Conservation (phyloP, 2,329 filamentous ascomycete species). For the Colletotrichum paranaense region DNA sequence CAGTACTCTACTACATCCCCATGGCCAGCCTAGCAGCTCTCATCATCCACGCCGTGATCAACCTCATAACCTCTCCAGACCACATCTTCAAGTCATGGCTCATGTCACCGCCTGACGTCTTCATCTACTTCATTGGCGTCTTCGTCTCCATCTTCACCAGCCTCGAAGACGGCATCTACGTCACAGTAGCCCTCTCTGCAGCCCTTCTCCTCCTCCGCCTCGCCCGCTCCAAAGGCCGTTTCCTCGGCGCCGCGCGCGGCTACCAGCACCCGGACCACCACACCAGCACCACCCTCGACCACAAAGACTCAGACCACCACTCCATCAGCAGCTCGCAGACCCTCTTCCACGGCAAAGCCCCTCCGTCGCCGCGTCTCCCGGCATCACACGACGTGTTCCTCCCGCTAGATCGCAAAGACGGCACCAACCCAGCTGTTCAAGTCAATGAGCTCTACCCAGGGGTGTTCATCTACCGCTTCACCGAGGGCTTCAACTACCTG, state of each 20-base stretch:
- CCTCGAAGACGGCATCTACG: conserved; percentile 63
- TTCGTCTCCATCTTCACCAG: conserved; percentile 61
- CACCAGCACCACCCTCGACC: conserved; percentile 33
- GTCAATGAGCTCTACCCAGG: conserved; percentile 62
- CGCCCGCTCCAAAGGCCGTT: conserved; percentile 56
- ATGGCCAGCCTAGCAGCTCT: conserved; percentile 78
- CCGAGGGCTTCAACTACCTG: conserved; percentile 67
- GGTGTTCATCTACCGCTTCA: conserved; percentile 66
- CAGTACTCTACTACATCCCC: conserved; percentile 85
- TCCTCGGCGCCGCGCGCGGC: conserved; percentile 52
- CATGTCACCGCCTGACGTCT: conserved; percentile 77
- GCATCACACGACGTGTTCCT: conserved; percentile 51
- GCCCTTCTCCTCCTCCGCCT: conserved; percentile 57
- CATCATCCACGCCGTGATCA: conserved; percentile 86
- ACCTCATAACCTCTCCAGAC: conserved; percentile 79
- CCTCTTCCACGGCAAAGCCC: neutral
- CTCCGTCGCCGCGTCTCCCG: neutral
- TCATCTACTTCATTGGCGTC: conserved; percentile 81
- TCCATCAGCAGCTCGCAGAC: conserved; percentile 27
- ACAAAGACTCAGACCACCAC: neutral
- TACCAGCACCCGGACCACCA: conserved; percentile 30
- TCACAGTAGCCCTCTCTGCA: conserved; percentile 55
- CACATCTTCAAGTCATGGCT: conserved; percentile 83
- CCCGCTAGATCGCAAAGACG: conserved; percentile 61
- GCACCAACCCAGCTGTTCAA: conserved; percentile 59